phyloP scores from a whole-genome alignment of 2,329 filamentous ascomycete species.

The Apiospora pterosperma region DNA sequence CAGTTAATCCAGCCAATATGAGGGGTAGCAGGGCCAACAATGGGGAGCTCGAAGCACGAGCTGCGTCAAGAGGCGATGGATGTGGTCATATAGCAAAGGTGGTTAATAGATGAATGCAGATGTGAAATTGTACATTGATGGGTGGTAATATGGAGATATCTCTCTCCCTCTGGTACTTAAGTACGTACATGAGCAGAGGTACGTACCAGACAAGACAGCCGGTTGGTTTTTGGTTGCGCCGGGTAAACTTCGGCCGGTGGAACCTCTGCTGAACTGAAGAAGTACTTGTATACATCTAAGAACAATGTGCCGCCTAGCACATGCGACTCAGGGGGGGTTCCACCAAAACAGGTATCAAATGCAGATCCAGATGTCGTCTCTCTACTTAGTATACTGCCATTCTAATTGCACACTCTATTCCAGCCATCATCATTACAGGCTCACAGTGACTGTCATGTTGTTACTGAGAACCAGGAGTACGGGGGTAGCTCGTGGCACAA shows the following conservation, averaged over 20 bases:
- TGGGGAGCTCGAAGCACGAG: neutral
- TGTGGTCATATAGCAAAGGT: neutral
- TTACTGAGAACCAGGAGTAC: conserved; percentile 80
- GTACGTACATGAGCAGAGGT: no score
- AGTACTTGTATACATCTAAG: neutral
- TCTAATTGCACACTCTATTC: neutral
- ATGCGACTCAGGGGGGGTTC: neutral
- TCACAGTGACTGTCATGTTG: conserved; percentile 84
- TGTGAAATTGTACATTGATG: neutral
- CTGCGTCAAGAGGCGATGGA: neutral
- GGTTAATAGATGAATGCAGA: neutral
- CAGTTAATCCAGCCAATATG: neutral
- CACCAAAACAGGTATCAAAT: neutral
- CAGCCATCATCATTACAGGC: conserved; percentile 41
- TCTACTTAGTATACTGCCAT: neutral
- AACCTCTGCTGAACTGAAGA: neutral
- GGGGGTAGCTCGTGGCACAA: conserved; percentile 75
- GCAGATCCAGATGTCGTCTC: neutral
- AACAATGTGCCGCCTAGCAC: neutral
- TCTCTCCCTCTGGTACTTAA: no score
- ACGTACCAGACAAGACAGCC: neutral
- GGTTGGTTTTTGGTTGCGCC: neutral
- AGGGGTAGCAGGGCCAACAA: neutral
- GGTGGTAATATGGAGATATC: neutral
- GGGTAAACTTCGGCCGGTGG: neutral